These are phyloP conservation scores for Talaromyces nanjingensis DNA, from an alignment of 495 filamentous ascomycete species.

Conservation along the genomic window DNA sequence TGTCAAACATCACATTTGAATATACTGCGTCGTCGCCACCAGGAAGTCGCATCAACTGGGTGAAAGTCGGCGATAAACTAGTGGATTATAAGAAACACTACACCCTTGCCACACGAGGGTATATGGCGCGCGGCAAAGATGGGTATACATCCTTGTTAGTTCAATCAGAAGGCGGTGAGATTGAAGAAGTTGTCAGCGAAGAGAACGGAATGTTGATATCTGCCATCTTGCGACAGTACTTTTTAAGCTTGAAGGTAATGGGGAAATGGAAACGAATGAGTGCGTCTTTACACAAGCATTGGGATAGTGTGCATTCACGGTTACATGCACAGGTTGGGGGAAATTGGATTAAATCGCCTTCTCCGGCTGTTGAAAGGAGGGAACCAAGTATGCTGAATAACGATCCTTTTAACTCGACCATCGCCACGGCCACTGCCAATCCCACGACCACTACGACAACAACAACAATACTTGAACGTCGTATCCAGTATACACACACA, in stretches of 20 bases:
- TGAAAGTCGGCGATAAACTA: conserved; percentile 49
- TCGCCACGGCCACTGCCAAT: background rate
- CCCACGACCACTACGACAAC: background rate
- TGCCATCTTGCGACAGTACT: conserved; percentile 81
- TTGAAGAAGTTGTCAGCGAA: conserved; percentile 71
- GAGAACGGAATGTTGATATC: conserved; percentile 82
- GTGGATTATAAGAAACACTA: conserved; percentile 57
- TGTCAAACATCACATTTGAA: conserved; percentile 68
- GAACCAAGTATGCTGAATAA: conserved; percentile 24
- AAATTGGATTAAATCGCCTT: conserved; percentile 30
- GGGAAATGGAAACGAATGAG: conserved; percentile 68
- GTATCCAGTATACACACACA: background rate
- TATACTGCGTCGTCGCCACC: conserved; percentile 55
- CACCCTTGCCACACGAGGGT: conserved; percentile 66
- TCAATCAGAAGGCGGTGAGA: conserved; percentile 60
- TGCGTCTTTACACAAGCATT: conserved; percentile 50
- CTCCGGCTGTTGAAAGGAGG: conserved; percentile 15
- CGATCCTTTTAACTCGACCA: background rate
- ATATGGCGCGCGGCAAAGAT: conserved; percentile 84
- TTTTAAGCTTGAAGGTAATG: conserved; percentile 72
- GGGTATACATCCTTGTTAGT: conserved; percentile 69
- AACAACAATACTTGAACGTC: background rate
- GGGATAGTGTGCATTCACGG: conserved; percentile 50
- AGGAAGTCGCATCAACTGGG: conserved; percentile 56
- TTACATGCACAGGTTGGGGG: conserved; percentile 30